Evolutionary conservation across 2,329 filamentous ascomycete species (phyloP).

Genomic region (Xylariaceae sp.): DNA sequence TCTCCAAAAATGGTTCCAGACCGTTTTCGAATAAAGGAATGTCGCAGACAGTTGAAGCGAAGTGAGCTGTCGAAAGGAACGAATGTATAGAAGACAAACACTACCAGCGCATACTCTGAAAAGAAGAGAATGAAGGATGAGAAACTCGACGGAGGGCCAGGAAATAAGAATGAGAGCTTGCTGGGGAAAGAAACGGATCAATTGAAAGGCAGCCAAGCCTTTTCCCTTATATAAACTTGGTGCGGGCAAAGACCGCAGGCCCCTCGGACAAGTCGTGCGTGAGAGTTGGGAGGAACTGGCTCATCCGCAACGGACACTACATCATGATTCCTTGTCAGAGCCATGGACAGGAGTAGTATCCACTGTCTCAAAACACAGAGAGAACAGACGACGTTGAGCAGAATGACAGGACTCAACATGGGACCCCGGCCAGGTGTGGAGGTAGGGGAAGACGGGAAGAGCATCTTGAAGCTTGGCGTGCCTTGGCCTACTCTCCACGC

Average conservation of each 20-base stretch:
- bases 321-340: slow-evolving; percentile 23
- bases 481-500: not conserved
- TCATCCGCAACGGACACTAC: slow-evolving; percentile 24
- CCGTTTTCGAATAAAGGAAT: slow-evolving; percentile 40
- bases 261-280: slow-evolving; percentile 20
- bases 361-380: slow-evolving; percentile 37
- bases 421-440: slow-evolving; percentile 11
- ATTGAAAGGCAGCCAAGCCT: slow-evolving; percentile 34
- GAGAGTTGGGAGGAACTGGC: slow-evolving; percentile 16
- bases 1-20: slow-evolving; percentile 46
- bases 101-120: slow-evolving; percentile 42
- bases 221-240: slow-evolving; percentile 33
- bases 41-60: slow-evolving; percentile 37
- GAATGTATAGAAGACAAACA: slow-evolving; percentile 43
- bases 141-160: slow-evolving; percentile 17
- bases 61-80: slow-evolving; percentile 35
- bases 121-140: slow-evolving; percentile 31
- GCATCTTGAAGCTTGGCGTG: not conserved
- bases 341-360: slow-evolving; percentile 30
- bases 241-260: slow-evolving; percentile 13
- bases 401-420: slow-evolving; percentile 3
- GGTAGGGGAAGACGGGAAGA: slow-evolving; percentile 11
- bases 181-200: slow-evolving; percentile 21
- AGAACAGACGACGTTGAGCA: slow-evolving; percentile 26
- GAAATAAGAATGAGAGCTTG: slow-evolving; percentile 22